Conservation (phyloP, 768 basidiomycete genomes). For the Lactarius indigo region DNA sequence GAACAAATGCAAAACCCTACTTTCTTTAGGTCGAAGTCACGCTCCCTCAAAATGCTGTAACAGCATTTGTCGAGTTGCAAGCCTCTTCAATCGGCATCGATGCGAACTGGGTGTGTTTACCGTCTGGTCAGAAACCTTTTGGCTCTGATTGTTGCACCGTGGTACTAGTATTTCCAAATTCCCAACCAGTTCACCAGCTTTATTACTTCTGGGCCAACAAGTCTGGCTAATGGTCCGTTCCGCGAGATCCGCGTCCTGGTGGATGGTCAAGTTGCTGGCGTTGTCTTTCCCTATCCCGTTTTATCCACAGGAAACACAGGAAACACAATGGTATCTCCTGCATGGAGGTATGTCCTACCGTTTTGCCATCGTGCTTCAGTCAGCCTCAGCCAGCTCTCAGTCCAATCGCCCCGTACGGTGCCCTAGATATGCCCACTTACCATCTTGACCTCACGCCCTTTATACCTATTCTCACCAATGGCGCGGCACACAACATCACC, state of each 20-base stretch:
- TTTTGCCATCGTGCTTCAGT: not conserved
- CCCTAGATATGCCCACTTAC: too few species aligned
- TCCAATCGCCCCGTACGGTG: conserved; percentile 44
- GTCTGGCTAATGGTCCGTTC: conserved; percentile 49
- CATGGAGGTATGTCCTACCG: conserved; percentile 54
- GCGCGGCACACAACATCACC: conserved; percentile 57
- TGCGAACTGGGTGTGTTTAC: conserved; percentile 67
- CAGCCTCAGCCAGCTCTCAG: conserved; percentile 31
- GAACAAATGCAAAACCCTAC: not conserved
- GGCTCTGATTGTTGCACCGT: not conserved
- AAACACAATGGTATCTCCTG: conserved; percentile 54
- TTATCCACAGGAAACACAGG: not conserved
- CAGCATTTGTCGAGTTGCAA: conserved; percentile 65
- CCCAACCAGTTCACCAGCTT: conserved; percentile 54
- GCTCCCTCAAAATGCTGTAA: conserved; percentile 63
- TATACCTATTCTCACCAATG: too few species aligned
- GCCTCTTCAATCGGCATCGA: conserved; percentile 63
- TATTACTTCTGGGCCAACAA: conserved; percentile 49
- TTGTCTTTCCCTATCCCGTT: conserved; percentile 50
- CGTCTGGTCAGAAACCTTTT: not conserved
- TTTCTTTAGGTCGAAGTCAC: conserved; percentile 56
- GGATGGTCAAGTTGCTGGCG: conserved; percentile 52
- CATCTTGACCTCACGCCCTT: too few species aligned
- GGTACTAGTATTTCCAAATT: conserved; percentile 58
- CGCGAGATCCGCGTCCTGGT: conserved; percentile 62